Percentiles rank a stretch among this genome's conserved stretches.
Evolutionary conservation across 2,329 filamentous ascomycete genomes (phyloP).

Genomic region (Leptoxyphium fumago): DNA sequence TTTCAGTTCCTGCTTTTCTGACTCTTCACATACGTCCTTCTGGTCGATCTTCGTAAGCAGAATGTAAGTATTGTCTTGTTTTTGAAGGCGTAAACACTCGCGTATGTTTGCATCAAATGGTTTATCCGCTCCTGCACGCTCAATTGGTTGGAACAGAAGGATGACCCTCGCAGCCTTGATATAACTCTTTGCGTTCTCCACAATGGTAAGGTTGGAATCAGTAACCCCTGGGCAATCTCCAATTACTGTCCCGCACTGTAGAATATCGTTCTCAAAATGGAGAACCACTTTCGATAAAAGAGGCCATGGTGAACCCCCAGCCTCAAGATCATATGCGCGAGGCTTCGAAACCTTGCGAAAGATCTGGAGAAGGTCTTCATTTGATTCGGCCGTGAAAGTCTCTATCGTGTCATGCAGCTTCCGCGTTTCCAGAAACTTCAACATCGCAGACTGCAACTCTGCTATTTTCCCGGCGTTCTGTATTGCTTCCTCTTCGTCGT

Average conservation of each 20-base stretch:
- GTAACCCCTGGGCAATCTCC: constrained; percentile 10
- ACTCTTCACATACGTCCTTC: background rate
- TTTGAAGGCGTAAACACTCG: constrained; percentile 4
- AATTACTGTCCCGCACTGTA: constrained; percentile 7
- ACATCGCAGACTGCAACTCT: too few relatives aligned
- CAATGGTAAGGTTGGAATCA: constrained; percentile 7
- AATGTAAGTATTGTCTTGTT: constrained; percentile 4
- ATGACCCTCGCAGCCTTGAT: constrained; percentile 5
- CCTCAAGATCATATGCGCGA: too few relatives aligned
- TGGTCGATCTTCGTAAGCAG: constrained; percentile 8
- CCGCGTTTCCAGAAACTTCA: background rate
- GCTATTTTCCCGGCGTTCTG: background rate
- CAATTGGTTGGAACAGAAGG: constrained; percentile 2
- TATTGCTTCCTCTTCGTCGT: too few relatives aligned
- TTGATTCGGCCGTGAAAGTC: background rate
- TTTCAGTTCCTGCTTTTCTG: constrained; percentile 1
- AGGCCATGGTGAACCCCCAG: constrained; percentile 6
- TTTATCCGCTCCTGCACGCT: constrained; percentile 3
- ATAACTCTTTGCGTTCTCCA: constrained; percentile 7
- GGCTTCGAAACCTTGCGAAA: constrained; percentile 1
- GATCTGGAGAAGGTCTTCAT: constrained; percentile 1
- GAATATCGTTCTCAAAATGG: constrained; percentile 4
- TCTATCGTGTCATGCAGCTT: constrained; percentile 2
- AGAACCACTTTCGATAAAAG: constrained; percentile 5
- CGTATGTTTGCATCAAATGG: constrained; percentile 3